Conservation (phyloP, 2,329 filamentous ascomycete genomes). For the Stachybotrys chartarum region DNA sequence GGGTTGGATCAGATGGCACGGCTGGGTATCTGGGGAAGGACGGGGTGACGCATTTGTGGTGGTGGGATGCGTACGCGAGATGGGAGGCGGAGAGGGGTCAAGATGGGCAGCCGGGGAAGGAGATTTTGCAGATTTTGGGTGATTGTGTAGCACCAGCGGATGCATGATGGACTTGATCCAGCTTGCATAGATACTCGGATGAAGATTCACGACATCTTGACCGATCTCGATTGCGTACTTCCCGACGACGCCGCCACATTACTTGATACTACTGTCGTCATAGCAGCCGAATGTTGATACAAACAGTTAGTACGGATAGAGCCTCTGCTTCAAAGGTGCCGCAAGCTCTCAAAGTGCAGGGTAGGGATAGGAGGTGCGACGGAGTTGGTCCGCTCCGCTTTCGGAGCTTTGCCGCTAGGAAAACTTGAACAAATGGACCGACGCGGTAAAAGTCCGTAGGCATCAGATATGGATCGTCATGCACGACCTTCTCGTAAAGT, state of each 20-base stretch:
- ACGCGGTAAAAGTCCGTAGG: not conserved
- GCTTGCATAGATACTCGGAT: too few species aligned
- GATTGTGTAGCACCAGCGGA: not conserved
- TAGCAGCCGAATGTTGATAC: too few species aligned
- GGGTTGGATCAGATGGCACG: slow-evolving; percentile 6
- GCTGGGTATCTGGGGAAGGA: slow-evolving; percentile 11
- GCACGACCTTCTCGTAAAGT: not conserved
- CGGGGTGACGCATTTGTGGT: slow-evolving; percentile 11
- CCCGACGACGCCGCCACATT: too few species aligned
- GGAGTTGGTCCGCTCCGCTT: not conserved
- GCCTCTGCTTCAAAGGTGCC: too few species aligned
- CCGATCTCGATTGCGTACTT: too few species aligned
- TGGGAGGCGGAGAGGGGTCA: slow-evolving; percentile 8
- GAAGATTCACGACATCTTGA: too few species aligned
- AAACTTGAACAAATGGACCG: not conserved
- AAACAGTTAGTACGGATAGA: too few species aligned
- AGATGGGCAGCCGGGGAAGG: not conserved
- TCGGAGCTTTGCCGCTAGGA: not conserved
- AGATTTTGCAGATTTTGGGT: not conserved
- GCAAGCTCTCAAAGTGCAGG: too few species aligned
- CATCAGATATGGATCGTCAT: not conserved
- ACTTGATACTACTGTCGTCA: too few species aligned
- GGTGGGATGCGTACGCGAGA: slow-evolving; percentile 12
- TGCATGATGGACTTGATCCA: not conserved
- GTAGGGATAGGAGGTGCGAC: not conserved